Conservation (phyloP, 139 green algal species). For the Diplosphaera chodatii region DNA sequence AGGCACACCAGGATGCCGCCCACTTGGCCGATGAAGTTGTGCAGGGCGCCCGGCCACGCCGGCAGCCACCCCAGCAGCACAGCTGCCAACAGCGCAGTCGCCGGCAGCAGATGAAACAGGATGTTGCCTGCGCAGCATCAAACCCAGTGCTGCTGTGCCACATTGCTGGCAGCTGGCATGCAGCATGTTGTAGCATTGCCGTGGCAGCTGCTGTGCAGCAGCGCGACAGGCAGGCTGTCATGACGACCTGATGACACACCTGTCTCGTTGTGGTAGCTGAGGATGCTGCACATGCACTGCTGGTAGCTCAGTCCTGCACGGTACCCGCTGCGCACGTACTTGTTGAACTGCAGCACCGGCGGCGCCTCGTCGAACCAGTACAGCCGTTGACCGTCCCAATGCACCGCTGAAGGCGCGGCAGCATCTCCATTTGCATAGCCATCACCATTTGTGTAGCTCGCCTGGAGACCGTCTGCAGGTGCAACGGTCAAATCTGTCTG, state of each 20-base stretch:
- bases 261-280: constrained; percentile 36
- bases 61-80: constrained; percentile 1
- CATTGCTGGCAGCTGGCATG: too few relatives aligned
- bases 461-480: too few relatives aligned
- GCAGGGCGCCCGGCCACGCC: constrained; percentile 18
- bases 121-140: constrained; percentile 36
- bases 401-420: neutral
- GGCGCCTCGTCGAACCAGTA: constrained; percentile 31
- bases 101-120: constrained; percentile 20
- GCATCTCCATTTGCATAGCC: too few relatives aligned
- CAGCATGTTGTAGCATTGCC: too few relatives aligned
- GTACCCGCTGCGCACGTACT: constrained; percentile 36
- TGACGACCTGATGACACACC: too few relatives aligned
- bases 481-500: too few relatives aligned
- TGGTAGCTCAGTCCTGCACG: constrained; percentile 18
- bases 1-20: constrained; percentile 31
- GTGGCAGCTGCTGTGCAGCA: too few relatives aligned
- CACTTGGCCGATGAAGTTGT: constrained; percentile 12
- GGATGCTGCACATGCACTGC: constrained; percentile 28
- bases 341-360: constrained; percentile 41
- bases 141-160: too few relatives aligned
- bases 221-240: too few relatives aligned
- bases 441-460: neutral
- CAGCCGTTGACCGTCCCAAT: constrained; percentile 5
- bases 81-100: constrained; percentile 11